Conservation (phyloP, 371 early-diverging fungal species). For the Zopfochytrium polystomum region DNA sequence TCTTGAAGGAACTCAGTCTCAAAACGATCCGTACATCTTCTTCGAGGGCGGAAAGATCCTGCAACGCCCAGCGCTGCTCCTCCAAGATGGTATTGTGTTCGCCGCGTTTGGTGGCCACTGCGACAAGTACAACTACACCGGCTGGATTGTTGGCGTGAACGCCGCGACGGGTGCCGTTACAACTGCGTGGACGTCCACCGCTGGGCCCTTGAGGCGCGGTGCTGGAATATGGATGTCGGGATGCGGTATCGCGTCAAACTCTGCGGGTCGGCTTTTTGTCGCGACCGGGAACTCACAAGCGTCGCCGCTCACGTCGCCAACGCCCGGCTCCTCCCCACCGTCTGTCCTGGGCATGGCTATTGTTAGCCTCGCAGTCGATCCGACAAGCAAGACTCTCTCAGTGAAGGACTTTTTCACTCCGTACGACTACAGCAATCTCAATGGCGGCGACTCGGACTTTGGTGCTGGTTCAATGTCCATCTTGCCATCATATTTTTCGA, state of each 20-base stretch:
- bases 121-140: constrained; percentile 21
- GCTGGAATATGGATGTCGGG: constrained; percentile 15
- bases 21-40: constrained; percentile 3
- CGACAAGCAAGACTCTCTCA: not conserved
- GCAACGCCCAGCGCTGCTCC: constrained; percentile 11
- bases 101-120: constrained; percentile 3
- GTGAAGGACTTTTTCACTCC: constrained; percentile 11
- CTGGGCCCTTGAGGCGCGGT: constrained; percentile 1
- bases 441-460: constrained; percentile 13
- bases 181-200: not conserved
- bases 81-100: constrained; percentile 4
- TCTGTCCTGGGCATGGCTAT: not conserved
- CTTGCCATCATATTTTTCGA: constrained; percentile 3
- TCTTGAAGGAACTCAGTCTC: not conserved
- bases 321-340: constrained; percentile 6
- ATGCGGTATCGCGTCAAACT: constrained; percentile 4
- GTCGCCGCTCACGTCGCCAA: constrained; percentile 12
- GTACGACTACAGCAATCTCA: constrained; percentile 6
- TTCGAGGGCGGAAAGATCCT: constrained; percentile 10
- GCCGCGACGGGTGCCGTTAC: not conserved
- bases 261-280: not conserved
- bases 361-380: constrained; percentile 3
- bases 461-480: constrained; percentile 8
- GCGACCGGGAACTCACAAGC: not conserved
- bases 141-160: constrained; percentile 12